Conservation (phyloP, 352 stramenopile species). For the Pythium chondricola region DNA sequence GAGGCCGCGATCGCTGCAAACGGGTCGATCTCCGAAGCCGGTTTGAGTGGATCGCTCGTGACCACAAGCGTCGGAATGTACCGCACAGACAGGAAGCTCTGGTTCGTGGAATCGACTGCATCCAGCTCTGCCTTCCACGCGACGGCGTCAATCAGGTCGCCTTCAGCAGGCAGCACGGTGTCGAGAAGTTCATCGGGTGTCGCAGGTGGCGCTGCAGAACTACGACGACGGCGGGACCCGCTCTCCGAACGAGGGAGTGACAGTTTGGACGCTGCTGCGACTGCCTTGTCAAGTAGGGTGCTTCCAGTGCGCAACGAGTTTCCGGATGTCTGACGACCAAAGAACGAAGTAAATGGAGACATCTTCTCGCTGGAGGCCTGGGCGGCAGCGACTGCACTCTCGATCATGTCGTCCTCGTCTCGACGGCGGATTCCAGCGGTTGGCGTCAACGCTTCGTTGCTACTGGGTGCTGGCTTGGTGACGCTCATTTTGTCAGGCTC, state of each 20-base stretch:
- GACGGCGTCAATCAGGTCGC: conserved; percentile 17
- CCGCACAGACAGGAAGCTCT: conserved; percentile 13
- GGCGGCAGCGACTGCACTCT: conserved; percentile 7
- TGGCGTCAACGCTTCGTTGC: conserved; percentile 5
- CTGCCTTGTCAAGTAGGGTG: conserved; percentile 65
- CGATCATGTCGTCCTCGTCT: conserved; percentile 19
- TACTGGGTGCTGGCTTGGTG: neutral
- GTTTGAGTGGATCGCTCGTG: neutral
- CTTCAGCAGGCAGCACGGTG: conserved; percentile 12
- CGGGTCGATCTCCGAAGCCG: conserved; percentile 15
- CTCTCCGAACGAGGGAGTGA: conserved; percentile 15
- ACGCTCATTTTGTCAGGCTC: neutral
- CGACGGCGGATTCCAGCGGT: conserved; percentile 1
- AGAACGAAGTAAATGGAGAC: conserved; percentile 18
- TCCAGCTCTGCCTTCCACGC: conserved; percentile 19
- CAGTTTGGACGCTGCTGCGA: conserved; percentile 54
- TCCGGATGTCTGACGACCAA: conserved; percentile 12
- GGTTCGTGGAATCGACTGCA: conserved; percentile 3
- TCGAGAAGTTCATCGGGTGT: conserved; percentile 10
- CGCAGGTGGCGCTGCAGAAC: conserved; percentile 7
- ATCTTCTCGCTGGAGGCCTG: conserved; percentile 2
- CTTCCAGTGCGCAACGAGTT: conserved; percentile 48
- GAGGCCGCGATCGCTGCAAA: conserved; percentile 15
- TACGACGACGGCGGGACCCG: conserved; percentile 4
- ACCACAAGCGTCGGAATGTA: conserved; percentile 22